A percentile compares a stretch with the other conserved stretches of the same genome.
These are phyloP conservation scores for Exophiala alcalophila DNA, from an alignment of 2,329 filamentous ascomycete genomes.

Conservation along the genomic window DNA sequence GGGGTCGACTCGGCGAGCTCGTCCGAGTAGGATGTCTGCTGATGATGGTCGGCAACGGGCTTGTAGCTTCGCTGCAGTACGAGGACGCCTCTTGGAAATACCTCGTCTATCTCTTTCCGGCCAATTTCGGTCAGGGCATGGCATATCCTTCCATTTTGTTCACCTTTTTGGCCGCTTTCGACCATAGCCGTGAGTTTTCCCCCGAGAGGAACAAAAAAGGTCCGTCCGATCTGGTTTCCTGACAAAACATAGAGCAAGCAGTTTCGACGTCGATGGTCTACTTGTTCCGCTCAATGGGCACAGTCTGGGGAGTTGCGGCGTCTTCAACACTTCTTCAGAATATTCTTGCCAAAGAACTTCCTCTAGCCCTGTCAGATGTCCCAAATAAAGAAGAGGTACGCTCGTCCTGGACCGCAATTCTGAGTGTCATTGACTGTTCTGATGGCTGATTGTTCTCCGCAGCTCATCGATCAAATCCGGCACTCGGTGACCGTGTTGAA, in stretches of 20 bases:
- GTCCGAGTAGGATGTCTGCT: slow-evolving; percentile 41
- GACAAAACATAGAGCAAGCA: slow-evolving; percentile 52
- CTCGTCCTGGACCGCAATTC: no score
- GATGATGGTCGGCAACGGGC: slow-evolving; percentile 46
- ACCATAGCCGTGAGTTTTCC: slow-evolving; percentile 52
- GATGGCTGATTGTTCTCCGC: slow-evolving; percentile 7
- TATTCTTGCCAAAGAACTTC: slow-evolving; percentile 55
- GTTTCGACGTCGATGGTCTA: slow-evolving; percentile 63
- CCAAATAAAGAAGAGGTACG: slow-evolving; percentile 59
- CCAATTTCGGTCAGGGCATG: slow-evolving; percentile 48
- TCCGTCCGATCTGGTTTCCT: background rate
- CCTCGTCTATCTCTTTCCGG: slow-evolving; percentile 45
- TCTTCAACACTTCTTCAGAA: slow-evolving; percentile 63
- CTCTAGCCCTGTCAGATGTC: slow-evolving; percentile 53
- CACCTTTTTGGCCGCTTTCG: slow-evolving; percentile 61
- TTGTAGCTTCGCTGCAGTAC: slow-evolving; percentile 43
- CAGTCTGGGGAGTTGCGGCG: slow-evolving; percentile 63
- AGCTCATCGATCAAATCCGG: slow-evolving; percentile 61
- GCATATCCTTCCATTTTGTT: slow-evolving; percentile 54
- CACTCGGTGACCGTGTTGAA: slow-evolving; percentile 59
- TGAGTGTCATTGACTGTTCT: background rate
- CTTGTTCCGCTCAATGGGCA: slow-evolving; percentile 61
- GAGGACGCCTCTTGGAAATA: slow-evolving; percentile 47
- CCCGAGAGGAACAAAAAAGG: background rate
- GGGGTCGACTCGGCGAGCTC: slow-evolving; percentile 43